Conservation (phyloP, 805 yeast species). For the Wickerhamiella kurtzmanii region DNA sequence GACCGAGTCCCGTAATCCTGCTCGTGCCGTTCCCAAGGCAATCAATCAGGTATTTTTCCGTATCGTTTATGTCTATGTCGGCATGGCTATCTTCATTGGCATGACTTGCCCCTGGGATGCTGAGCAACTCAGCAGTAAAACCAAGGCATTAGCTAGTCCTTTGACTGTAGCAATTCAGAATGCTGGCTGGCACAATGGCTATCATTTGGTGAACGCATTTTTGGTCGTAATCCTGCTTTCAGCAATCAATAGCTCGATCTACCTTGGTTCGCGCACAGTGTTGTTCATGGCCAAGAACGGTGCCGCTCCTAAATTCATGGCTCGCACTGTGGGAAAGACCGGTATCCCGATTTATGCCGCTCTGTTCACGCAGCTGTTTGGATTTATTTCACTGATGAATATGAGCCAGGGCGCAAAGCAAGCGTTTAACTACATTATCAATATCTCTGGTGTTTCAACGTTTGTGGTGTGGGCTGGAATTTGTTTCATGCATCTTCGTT, state of each 20-base stretch:
- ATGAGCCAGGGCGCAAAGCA: constrained; percentile 43
- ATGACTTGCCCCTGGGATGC: constrained; percentile 44
- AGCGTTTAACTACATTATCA: constrained; percentile 46
- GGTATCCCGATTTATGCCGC: constrained; percentile 53
- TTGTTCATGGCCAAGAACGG: constrained; percentile 49
- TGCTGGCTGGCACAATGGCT: constrained; percentile 40
- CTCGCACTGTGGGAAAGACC: constrained; percentile 32
- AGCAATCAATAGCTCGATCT: constrained; percentile 57
- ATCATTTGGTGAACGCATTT: constrained; percentile 48
- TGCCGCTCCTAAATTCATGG: constrained; percentile 42
- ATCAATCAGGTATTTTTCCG: constrained; percentile 44
- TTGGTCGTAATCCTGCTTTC: constrained; percentile 50
- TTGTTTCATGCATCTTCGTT: constrained; percentile 40
- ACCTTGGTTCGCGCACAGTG: constrained; percentile 52
- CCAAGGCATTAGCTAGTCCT: constrained; percentile 38
- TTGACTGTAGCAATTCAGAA: constrained; percentile 34
- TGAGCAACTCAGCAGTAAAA: constrained; percentile 29
- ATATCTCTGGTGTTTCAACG: constrained; percentile 49
- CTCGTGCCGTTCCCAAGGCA: constrained; percentile 44
- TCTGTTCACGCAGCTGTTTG: constrained; percentile 36
- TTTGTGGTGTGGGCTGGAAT: constrained; percentile 54
- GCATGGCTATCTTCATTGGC: constrained; percentile 43
- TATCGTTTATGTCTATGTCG: constrained; percentile 40
- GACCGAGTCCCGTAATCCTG: constrained; percentile 47
- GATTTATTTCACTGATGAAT: constrained; percentile 39